Base-by-base conservation (phyloP, 176 grass and related monocot genomes). In the Triticum aestivum region DNA sequence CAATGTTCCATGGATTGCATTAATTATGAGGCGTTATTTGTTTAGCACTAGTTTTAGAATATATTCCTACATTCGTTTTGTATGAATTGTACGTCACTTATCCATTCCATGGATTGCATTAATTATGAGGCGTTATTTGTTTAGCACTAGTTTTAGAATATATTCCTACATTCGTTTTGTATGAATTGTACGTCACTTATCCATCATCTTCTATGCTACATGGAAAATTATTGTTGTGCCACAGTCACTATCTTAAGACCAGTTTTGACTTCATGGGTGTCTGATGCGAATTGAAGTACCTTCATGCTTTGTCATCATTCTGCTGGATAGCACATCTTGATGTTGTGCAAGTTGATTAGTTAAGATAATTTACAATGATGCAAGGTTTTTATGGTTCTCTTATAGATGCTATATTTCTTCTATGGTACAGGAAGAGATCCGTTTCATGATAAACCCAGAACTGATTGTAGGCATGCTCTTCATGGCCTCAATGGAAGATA, bases 391-490 rank as follows among this genome's bases (percentile, higher is more conserved):
- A n/a, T 20, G 11, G 8, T 79, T 45, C 15, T 65, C 13, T 61
- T 44, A 42, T 84, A 37, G 8, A 10, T 58, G 5, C 1, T 84
- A 20, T 9, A 2, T 67, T 15, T 62, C 66, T 32, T 80, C 4
- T 79, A 49, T 20, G 51, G 2, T 74, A n/a, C 67, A 98, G 95
- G 95, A 98, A 84, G 92, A 97, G 77, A 94, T 97, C 24, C 89
- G 90, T 30, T 97, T 94, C 75, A 93, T 97, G 92, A 91, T 94
- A 78, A 94, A 86, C 70, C 95, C 95, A 20, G 95, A 97, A 83
- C 56, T 97, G 49, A 91, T 94, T 47, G 68, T 86, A 34, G 92
- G 92, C 18, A 91, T 94, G 92, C 87, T 97, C 79, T 97, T 97
- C 71, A 89, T 94, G 88, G 69, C 88, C 63, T 89, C 52, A 21